Evolutionary conservation across 2,329 filamentous ascomycete genomes (phyloP), one percentile per base, ranked within the genome.

Genomic region (Aspergillus uvarum): DNA sequence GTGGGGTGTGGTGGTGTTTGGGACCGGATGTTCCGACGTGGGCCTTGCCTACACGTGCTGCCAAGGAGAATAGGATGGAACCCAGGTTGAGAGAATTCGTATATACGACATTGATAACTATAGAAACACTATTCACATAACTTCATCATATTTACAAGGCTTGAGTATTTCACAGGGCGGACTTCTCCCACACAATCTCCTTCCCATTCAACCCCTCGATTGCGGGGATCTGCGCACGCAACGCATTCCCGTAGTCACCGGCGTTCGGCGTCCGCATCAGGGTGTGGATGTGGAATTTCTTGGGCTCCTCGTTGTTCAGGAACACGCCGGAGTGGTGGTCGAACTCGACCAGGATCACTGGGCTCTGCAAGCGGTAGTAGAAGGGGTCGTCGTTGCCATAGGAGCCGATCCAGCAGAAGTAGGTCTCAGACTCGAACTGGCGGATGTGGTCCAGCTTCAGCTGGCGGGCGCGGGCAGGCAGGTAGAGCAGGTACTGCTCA

Each of bases 291-390:
- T 94, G 90, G 67, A 91, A 94, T 74, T 89, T 90, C 32, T 86
- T 87, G 0, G 90, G 90, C 73, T 90, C 84, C 53, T 80, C 80
- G 70, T 93, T 94, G 1, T 82, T 86, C 68, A 94, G 73, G 66
- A 92, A 93, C 0, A 93, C 90, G 0, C 90, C 89, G 0, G 86
- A 90, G 72, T 93, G 90, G 69, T 92, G 89, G 67, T 93, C 90
- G 67, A 94, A 90, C 79, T 94, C 90, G 54, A 89, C 79, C 2
- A 93, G 78, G 0, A 91, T 79, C 0, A 93, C 89, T 0, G 89
- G 89, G 64, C 85, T 91, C 74, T 94, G 90, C 3, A 94, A 83
- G 0, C 90, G 82, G 68, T 87, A 94, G 74, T 93, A 94, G 68
- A 91, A 94, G 0, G 90, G 80, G 71, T 92, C 89, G 0, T 84